A percentile compares a stretch with the other conserved stretches of the same genome.
These are phyloP conservation scores for Alternaria triticina DNA, from an alignment of 2,329 filamentous ascomycete genomes.

Conservation along the genomic window DNA sequence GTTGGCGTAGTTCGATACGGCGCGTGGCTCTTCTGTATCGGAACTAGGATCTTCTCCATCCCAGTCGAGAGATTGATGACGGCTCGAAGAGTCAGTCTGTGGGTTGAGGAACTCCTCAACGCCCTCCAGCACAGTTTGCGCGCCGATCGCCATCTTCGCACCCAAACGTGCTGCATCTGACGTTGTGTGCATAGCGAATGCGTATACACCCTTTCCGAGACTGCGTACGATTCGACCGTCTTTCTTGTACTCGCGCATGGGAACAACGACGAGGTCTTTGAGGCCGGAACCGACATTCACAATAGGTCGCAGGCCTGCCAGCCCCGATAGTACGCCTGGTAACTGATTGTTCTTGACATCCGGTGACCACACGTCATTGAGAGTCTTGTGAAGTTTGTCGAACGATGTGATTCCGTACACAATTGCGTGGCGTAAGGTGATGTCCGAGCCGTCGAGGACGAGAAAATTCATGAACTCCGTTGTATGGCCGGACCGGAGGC, in stretches of 20 bases:
- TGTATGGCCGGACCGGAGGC: constrained; percentile 88
- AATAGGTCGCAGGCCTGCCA: constrained; percentile 87
- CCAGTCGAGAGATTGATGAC: constrained; percentile 48
- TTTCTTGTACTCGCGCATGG: constrained; percentile 90
- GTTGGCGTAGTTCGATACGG: constrained; percentile 90
- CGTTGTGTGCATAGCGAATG: constrained; percentile 91
- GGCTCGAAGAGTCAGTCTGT: constrained; percentile 27
- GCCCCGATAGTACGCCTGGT: constrained; percentile 82
- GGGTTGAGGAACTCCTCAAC: constrained; percentile 78
- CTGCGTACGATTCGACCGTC: constrained; percentile 91
- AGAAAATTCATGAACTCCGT: constrained; percentile 99
- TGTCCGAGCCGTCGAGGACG: constrained; percentile 84
- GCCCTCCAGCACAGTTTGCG: constrained; percentile 88
- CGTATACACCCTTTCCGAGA: constrained; percentile 85
- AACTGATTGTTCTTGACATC: constrained; percentile 91
- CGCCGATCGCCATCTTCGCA: constrained; percentile 92
- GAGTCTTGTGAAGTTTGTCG: constrained; percentile 83
- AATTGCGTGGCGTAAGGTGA: constrained; percentile 86
- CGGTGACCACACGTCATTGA: constrained; percentile 97
- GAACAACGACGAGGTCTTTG: constrained; percentile 84
- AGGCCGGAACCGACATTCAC: constrained; percentile 92
- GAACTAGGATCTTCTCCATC: constrained; percentile 64
- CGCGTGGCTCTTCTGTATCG: constrained; percentile 74
- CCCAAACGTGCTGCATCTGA: constrained; percentile 94
- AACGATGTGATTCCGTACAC: constrained; percentile 92